Conservation (phyloP, 164 flowering plant species). For the Malania oleifera region DNA sequence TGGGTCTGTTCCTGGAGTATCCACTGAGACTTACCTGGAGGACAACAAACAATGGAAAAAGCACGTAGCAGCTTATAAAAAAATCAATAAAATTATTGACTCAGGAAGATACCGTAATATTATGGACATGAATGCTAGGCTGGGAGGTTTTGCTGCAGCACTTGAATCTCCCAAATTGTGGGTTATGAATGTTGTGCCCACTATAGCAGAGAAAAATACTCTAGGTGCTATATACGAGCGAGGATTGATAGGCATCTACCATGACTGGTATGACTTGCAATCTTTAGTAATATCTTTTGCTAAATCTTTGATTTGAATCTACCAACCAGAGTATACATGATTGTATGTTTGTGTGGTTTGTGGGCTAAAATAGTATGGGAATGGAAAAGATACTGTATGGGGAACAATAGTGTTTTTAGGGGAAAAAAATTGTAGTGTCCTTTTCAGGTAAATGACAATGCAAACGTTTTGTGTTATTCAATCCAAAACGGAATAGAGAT, state of each 20-base stretch:
- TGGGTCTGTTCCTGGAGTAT: slow-evolving; percentile 71
- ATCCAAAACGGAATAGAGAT: no score
- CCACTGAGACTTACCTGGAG: slow-evolving; percentile 64
- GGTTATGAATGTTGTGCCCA: slow-evolving; percentile 98
- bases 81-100: slow-evolving; percentile 57
- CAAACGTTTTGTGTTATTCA: no score
- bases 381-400: no score
- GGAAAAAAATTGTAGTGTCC: no score
- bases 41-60: slow-evolving; percentile 76
- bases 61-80: slow-evolving; percentile 76
- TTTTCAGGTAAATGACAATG: no score
- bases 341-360: no score
- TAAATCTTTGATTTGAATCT: no score
- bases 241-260: slow-evolving; percentile 92
- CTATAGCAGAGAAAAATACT: slow-evolving; percentile 67
- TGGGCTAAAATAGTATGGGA: no score
- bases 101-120: slow-evolving; percentile 86
- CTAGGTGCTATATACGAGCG: slow-evolving; percentile 77
- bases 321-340: no score
- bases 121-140: slow-evolving; percentile 95
- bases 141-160: slow-evolving; percentile 92
- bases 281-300: neutral
- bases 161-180: slow-evolving; percentile 67
- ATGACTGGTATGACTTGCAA: slow-evolving; percentile 66
- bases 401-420: no score